Percentiles rank a stretch among this genome's conserved stretches.
Evolutionary conservation across 176 grass and related monocot species (phyloP).

Genomic region (Musa troglodytarum): DNA sequence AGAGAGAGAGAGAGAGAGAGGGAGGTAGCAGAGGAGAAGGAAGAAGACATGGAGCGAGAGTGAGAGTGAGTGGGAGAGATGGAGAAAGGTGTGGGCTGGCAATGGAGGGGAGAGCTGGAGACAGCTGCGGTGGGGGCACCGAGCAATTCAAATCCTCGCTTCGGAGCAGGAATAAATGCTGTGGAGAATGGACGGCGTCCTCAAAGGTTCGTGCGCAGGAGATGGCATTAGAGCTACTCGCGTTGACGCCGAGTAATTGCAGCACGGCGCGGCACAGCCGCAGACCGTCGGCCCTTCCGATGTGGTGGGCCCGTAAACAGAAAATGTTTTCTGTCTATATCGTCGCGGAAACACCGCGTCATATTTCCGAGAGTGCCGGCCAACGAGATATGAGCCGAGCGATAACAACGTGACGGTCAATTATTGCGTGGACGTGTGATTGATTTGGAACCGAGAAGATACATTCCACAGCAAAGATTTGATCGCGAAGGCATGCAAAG

Average conservation of each 20-base stretch:
- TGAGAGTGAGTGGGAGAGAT: background rate
- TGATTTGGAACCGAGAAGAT: too few relatives aligned
- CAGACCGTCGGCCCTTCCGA: too few relatives aligned
- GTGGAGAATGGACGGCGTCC: background rate
- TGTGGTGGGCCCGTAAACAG: too few relatives aligned
- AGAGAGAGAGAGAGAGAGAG: too few relatives aligned
- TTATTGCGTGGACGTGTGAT: background rate
- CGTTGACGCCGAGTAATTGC: too few relatives aligned
- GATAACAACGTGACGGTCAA: background rate
- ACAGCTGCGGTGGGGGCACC: slow-evolving; percentile 23
- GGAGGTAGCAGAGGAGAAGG: background rate
- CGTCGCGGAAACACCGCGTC: too few relatives aligned
- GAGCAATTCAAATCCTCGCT: background rate
- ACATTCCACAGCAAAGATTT: too few relatives aligned
- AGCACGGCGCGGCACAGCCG: too few relatives aligned
- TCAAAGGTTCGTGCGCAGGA: background rate
- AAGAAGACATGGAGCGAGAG: background rate
- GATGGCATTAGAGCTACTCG: too few relatives aligned
- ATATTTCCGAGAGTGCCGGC: background rate
- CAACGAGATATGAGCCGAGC: background rate
- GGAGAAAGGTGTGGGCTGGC: slow-evolving; percentile 14
- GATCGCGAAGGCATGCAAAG: too few relatives aligned
- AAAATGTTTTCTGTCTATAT: too few relatives aligned
- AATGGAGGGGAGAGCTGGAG: slow-evolving; percentile 1
- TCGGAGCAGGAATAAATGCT: background rate